A percentile compares a stretch with the other conserved stretches of the same genome.
These are phyloP conservation scores for Coffea canephora DNA, from an alignment of 257 asterid species.

Conservation along the genomic window DNA sequence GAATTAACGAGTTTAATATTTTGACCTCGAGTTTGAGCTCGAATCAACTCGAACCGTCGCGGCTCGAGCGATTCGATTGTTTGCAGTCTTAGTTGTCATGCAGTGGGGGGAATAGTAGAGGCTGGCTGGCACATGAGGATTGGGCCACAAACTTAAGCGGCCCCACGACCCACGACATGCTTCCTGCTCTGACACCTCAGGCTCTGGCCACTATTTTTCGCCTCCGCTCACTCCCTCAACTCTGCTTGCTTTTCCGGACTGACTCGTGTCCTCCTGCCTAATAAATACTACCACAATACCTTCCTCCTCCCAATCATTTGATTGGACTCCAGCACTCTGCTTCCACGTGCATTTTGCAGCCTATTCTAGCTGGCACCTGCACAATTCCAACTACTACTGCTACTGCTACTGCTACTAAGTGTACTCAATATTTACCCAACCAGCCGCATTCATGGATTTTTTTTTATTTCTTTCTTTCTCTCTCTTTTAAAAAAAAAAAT, in stretches of 20 bases:
- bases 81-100: too few species aligned
- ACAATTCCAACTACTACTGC: too few species aligned
- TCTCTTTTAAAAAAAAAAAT: too few species aligned
- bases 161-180: slow-evolving; percentile 27
- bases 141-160: slow-evolving; percentile 34
- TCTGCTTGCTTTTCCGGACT: too few species aligned
- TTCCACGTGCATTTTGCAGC: slow-evolving; percentile 40
- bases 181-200: slow-evolving; percentile 49
- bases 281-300: too few species aligned
- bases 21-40: too few species aligned
- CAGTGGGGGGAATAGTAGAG: slow-evolving; percentile 1
- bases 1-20: too few species aligned
- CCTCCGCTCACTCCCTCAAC: slow-evolving; percentile 20
- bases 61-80: too few species aligned
- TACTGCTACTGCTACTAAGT: too few species aligned
- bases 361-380: slow-evolving; percentile 35
- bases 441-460: too few species aligned
- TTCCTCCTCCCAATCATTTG: slow-evolving; percentile 31
- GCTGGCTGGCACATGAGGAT: slow-evolving; percentile 41
- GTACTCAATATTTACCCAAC: not conserved
- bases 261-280: too few species aligned
- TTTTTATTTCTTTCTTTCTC: not conserved
- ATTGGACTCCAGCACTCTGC: slow-evolving; percentile 30
- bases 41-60: too few species aligned
- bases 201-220: not conserved